Percentiles rank a stretch among this genome's conserved stretches.
Conservation (phyloP, 768 basidiomycete genomes). For the Kondoa subrosea region DNA sequence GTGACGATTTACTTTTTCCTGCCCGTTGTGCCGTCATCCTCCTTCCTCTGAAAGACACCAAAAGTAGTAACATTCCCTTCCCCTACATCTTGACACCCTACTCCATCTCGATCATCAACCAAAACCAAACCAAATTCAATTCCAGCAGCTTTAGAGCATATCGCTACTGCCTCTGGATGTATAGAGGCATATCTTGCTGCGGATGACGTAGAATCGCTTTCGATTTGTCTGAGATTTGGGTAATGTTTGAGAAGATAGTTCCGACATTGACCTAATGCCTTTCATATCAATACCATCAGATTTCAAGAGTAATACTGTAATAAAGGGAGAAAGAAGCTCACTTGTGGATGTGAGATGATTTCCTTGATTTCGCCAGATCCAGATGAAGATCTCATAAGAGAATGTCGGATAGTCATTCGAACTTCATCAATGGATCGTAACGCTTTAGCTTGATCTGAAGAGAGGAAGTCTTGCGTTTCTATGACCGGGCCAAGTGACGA, state of each 20-base stretch:
- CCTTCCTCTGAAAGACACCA: conserved; percentile 2
- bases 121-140: neutral
- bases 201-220: neutral
- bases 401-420: neutral
- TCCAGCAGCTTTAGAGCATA: neutral
- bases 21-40: no score
- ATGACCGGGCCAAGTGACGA: neutral
- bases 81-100: conserved; percentile 40
- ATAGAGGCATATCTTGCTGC: conserved; percentile 1
- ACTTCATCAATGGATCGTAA: neutral
- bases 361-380: neutral
- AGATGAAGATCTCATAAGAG: neutral
- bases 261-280: neutral
- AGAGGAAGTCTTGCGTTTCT: conserved; percentile 5
- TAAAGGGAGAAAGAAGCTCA: neutral
- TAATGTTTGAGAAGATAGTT: neutral
- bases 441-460: neutral
- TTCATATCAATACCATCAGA: neutral
- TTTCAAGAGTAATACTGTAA: neutral
- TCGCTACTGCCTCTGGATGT: neutral
- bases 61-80: conserved; percentile 36
- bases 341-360: conserved; percentile 1
- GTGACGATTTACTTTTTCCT: no score
- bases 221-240: neutral
- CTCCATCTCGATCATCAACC: neutral